These are phyloP conservation scores for Tetraselmis striata DNA, from an alignment of 139 green algal genomes.

Conservation along the genomic window DNA sequence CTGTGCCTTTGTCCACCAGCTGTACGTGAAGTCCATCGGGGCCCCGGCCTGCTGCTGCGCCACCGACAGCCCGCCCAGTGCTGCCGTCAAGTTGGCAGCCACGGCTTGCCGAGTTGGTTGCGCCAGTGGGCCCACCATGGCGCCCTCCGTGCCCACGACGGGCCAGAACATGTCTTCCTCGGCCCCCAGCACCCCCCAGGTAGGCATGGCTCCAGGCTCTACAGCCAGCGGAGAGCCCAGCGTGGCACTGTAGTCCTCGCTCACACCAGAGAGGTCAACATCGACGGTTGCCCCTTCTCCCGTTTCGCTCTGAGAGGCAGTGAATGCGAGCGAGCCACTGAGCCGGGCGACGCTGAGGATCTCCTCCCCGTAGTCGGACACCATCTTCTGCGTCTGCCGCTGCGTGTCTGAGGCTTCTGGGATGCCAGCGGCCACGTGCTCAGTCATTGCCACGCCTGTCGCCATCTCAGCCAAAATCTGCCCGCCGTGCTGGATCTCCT, in stretches of 20 bases:
- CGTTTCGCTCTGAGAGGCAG: neutral
- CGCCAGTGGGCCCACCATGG: neutral
- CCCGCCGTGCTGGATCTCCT: neutral
- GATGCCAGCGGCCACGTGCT: neutral
- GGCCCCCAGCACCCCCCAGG: too few relatives aligned
- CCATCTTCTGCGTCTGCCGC: neutral
- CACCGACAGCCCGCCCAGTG: neutral
- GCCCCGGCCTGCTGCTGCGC: neutral
- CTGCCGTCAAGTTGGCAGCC: neutral
- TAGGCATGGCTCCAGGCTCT: too few relatives aligned
- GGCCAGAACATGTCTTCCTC: neutral
- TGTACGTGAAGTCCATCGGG: neutral
- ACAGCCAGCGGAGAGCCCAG: too few relatives aligned
- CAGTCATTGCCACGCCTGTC: neutral
- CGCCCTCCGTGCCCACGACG: neutral
- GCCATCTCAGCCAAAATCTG: neutral
- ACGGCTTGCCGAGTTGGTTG: neutral
- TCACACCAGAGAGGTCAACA: neutral
- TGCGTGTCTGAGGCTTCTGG: neutral
- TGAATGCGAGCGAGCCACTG: neutral
- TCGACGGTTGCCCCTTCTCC: neutral
- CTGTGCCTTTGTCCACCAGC: neutral
- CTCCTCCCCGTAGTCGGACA: neutral
- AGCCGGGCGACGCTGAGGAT: neutral
- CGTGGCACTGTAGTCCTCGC: too few relatives aligned